These are phyloP conservation scores for Suhomyces vadensis DNA, from an alignment of 805 yeast species.

Conservation along the genomic window DNA sequence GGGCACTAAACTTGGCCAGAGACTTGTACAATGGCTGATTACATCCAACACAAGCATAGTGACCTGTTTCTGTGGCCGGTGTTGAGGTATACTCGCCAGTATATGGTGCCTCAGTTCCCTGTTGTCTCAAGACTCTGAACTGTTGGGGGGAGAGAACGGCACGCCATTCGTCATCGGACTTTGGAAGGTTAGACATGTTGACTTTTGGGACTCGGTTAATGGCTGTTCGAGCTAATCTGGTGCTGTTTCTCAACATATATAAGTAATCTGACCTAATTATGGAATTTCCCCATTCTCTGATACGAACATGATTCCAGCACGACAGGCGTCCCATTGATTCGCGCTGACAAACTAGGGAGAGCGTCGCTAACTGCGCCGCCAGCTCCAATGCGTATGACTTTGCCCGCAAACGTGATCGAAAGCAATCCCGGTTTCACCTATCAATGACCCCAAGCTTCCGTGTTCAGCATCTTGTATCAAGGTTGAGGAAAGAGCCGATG, in stretches of 20 bases:
- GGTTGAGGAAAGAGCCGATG: too few relatives aligned
- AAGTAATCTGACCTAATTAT: too few relatives aligned
- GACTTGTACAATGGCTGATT: conserved; percentile 75
- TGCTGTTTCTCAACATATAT: neutral
- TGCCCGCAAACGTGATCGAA: too few relatives aligned
- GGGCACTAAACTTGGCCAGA: conserved; percentile 78
- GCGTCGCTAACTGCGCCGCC: too few relatives aligned
- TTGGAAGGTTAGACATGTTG: conserved; percentile 21
- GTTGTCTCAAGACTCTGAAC: conserved; percentile 71
- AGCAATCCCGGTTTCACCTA: too few relatives aligned
- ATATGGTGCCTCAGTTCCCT: conserved; percentile 69
- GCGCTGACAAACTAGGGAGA: too few relatives aligned
- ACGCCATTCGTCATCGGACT: conserved; percentile 69
- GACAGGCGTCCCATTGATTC: too few relatives aligned
- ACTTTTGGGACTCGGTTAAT: neutral
- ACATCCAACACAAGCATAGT: conserved; percentile 87
- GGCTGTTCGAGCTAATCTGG: neutral
- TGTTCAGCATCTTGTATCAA: too few relatives aligned
- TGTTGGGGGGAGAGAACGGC: conserved; percentile 76
- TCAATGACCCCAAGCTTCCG: too few relatives aligned
- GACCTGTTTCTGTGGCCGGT: conserved; percentile 58
- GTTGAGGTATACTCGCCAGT: conserved; percentile 58
- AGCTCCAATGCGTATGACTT: too few relatives aligned
- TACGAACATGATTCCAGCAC: too few relatives aligned
- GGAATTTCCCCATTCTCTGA: too few relatives aligned